Conservation (phyloP, 805 yeast genomes). For the Ogataea haglerorum region DNA sequence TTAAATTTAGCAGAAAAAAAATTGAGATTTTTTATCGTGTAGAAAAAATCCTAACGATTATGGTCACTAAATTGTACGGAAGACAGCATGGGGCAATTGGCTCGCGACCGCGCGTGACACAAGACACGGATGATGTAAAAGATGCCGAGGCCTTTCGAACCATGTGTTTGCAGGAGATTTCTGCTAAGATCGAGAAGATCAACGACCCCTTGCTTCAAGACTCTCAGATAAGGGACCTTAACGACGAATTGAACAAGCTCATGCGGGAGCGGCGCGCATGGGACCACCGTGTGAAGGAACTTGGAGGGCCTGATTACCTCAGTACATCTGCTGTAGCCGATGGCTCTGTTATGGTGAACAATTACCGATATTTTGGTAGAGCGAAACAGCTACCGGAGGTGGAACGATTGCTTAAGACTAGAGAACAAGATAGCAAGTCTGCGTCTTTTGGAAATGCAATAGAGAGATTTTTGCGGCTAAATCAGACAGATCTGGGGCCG, state of each 20-base stretch:
- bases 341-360: constrained; percentile 35
- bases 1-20: constrained; percentile 25
- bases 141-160: constrained; percentile 73
- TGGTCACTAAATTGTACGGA: too few relatives aligned
- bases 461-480: constrained; percentile 21
- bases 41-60: not conserved
- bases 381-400: constrained; percentile 81
- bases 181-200: constrained; percentile 54
- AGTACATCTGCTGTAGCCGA: constrained; percentile 11
- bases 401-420: constrained; percentile 35
- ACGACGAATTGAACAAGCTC: constrained; percentile 67
- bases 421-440: too few relatives aligned
- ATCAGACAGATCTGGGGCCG: constrained; percentile 25
- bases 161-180: constrained; percentile 60
- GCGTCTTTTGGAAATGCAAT: constrained; percentile 18
- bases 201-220: constrained; percentile 61
- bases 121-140: constrained; percentile 30
- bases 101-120: constrained; percentile 60
- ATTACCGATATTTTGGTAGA: constrained; percentile 76
- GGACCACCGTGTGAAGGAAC: constrained; percentile 67
- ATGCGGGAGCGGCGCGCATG: constrained; percentile 68
- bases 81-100: not conserved
- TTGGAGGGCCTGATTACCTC: constrained; percentile 73
- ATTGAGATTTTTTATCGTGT: constrained; percentile 54
- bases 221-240: constrained; percentile 62